phyloP scores from a whole-genome alignment of 768 basidiomycete species.

The Boletus huronensis region DNA sequence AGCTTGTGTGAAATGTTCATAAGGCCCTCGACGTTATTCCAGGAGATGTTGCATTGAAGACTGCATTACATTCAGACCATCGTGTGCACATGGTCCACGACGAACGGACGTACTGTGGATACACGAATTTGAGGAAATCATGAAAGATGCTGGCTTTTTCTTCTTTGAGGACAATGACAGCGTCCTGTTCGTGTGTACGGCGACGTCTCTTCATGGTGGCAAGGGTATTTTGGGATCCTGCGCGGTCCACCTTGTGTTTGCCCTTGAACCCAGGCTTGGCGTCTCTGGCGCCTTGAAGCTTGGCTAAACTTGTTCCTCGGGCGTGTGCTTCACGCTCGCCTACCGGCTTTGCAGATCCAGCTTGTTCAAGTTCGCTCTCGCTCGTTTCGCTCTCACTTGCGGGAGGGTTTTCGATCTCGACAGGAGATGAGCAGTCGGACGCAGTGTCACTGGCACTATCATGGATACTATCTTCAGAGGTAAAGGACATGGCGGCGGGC shows the following conservation, averaged over 20 bases:
- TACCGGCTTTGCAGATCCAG: constrained; percentile 12
- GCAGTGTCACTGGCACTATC: constrained; percentile 33
- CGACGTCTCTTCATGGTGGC: constrained; percentile 41
- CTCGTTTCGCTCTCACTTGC: constrained; percentile 33
- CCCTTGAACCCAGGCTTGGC: constrained; percentile 24
- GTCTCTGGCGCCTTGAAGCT: constrained; percentile 44
- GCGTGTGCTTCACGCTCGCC: constrained; percentile 36
- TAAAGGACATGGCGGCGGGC: constrained; percentile 57
- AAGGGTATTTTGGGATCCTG: constrained; percentile 33
- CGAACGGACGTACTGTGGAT: constrained; percentile 70
- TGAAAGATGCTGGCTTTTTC: constrained; percentile 88
- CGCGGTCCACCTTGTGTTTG: constrained; percentile 18
- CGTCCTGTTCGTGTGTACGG: constrained; percentile 58
- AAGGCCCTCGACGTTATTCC: constrained; percentile 90
- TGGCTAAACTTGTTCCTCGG: constrained; percentile 54
- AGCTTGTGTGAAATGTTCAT: constrained; percentile 91
- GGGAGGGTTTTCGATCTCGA: constrained; percentile 36
- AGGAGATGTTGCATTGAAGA: constrained; percentile 88
- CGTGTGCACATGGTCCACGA: not conserved
- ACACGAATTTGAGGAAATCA: constrained; percentile 90
- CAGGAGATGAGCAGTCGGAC: constrained; percentile 42
- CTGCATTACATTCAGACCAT: constrained; percentile 34
- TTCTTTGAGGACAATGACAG: constrained; percentile 86
- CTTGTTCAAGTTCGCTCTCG: constrained; percentile 36
- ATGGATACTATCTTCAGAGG: constrained; percentile 48